These are phyloP conservation scores for Oemleria cerasiformis DNA, from an alignment of 306 rosid species.

Conservation along the genomic window DNA sequence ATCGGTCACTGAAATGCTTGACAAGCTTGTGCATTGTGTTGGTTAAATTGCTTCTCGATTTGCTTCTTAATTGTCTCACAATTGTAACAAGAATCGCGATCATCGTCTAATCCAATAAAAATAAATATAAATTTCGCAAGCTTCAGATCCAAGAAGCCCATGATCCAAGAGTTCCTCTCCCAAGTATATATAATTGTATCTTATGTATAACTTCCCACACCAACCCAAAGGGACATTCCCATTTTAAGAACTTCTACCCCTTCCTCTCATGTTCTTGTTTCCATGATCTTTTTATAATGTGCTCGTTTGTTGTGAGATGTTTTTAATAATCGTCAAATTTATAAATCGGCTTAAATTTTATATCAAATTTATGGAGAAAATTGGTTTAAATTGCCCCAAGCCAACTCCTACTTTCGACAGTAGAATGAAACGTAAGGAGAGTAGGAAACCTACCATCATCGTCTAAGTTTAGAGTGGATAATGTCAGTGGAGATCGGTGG, in stretches of 20 bases:
- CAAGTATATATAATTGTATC: constrained; percentile 1
- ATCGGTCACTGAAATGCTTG: not conserved
- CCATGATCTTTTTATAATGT: too few relatives aligned
- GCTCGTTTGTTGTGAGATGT: too few relatives aligned
- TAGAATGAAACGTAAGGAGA: too few relatives aligned
- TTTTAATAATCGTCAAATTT: too few relatives aligned
- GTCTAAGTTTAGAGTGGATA: too few relatives aligned
- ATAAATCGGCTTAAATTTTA: too few relatives aligned
- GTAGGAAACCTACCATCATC: too few relatives aligned
- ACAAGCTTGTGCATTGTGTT: not conserved
- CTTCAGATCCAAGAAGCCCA: constrained; percentile 73
- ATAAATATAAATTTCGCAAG: constrained; percentile 24
- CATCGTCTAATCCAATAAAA: not conserved
- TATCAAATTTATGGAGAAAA: too few relatives aligned
- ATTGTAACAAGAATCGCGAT: not conserved
- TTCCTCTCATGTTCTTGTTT: too few relatives aligned
- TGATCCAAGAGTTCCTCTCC: constrained; percentile 74
- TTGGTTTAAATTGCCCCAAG: too few relatives aligned
- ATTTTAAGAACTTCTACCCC: constrained; percentile 22
- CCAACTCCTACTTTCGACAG: too few relatives aligned
- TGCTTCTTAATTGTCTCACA: constrained; percentile 15
- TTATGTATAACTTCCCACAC: not conserved
- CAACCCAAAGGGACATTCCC: constrained; percentile 54
- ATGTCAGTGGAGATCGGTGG: too few relatives aligned
- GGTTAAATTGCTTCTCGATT: constrained; percentile 18